A percentile compares a stretch with the other conserved stretches of the same genome.
Evolutionary conservation across 2,329 filamentous ascomycete genomes (phyloP).

Genomic region (Hypoxylon sp.): DNA sequence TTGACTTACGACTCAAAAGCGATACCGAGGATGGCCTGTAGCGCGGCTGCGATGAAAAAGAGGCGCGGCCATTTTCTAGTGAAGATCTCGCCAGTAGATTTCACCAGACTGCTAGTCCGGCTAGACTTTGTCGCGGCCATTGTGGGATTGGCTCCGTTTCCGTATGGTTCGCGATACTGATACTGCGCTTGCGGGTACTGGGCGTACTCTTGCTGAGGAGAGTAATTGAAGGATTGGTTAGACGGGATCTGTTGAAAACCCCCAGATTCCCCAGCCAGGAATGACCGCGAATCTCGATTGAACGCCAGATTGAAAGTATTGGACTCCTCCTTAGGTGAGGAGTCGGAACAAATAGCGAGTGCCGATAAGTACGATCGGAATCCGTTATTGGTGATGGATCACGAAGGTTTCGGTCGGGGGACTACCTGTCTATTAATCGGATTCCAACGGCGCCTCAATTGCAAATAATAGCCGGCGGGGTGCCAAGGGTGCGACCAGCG

Average conservation of each 20-base stretch:
- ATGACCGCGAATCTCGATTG: slow-evolving; percentile 44
- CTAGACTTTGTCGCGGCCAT: slow-evolving; percentile 52
- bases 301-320: slow-evolving; percentile 48
- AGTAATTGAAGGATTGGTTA: slow-evolving; percentile 41
- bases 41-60: slow-evolving; percentile 78
- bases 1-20: slow-evolving; percentile 87
- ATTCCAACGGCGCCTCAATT: slow-evolving; percentile 17
- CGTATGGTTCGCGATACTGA: slow-evolving; percentile 42
- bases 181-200: slow-evolving; percentile 45
- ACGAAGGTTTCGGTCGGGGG: slow-evolving; percentile 12
- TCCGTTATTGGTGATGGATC: slow-evolving; percentile 22
- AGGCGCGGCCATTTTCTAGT: slow-evolving; percentile 88
- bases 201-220: slow-evolving; percentile 44
- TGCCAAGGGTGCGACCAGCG: neutral
- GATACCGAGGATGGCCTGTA: slow-evolving; percentile 85
- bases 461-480: slow-evolving; percentile 21
- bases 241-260: slow-evolving; percentile 47
- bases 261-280: slow-evolving; percentile 43
- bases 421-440: slow-evolving; percentile 24
- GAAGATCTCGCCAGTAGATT: slow-evolving; percentile 77
- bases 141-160: slow-evolving; percentile 51
- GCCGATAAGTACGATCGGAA: slow-evolving; percentile 23
- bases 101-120: slow-evolving; percentile 50
- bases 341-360: slow-evolving; percentile 39
- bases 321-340: slow-evolving; percentile 46